Base-by-base conservation (phyloP, 257 asterid species). In the Solanum peruvianum region DNA sequence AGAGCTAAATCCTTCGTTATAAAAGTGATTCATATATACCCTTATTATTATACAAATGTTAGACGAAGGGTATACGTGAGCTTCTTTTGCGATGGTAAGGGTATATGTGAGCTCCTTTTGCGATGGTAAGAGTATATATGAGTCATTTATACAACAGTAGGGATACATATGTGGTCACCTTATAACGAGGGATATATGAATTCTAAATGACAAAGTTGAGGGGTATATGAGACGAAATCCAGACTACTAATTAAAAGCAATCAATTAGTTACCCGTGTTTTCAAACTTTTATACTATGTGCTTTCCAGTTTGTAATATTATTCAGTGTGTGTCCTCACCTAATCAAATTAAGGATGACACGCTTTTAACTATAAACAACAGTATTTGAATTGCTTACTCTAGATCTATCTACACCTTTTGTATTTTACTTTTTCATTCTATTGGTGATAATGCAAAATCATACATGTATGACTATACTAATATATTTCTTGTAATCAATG, bases 251-350 rank as follows among this genome's bases (percentile, higher is more conserved):
- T 3, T 4, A 29, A 80, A 49, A 81, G 85, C 45, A 47, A 81
- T 81, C 69, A 49, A 81, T 49, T 81, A 49, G 44, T 10, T 81
- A 78, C 27, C 84, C 39, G 42, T 44, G 27, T 80, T 45, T 78
- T 78, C 84, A 80, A 75, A 75, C 7, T 41, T 20, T 12, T 62
- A 11, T 2, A 4, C 41, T 20, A 25, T 13, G 18, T 73, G 49
- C 31, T 37, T 37, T 73, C 25, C 49, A 35, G 11, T 72, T 72
- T 35, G 81, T 72, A 37, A 37, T 73, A 11, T 4, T 35, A 4
- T 72, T 18, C 27, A 15, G 16, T 72, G 29, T 72, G 35, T 35
- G 20, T 35, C 78, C 52, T 45, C 13, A 12, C 52, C 52, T 45
- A 6, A 49, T 49, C 58, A 14, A 62, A 62, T 62, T 62, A 11